Conservation (phyloP, 495 filamentous ascomycete genomes). For the Pseudomonodictys pantanalensis region DNA sequence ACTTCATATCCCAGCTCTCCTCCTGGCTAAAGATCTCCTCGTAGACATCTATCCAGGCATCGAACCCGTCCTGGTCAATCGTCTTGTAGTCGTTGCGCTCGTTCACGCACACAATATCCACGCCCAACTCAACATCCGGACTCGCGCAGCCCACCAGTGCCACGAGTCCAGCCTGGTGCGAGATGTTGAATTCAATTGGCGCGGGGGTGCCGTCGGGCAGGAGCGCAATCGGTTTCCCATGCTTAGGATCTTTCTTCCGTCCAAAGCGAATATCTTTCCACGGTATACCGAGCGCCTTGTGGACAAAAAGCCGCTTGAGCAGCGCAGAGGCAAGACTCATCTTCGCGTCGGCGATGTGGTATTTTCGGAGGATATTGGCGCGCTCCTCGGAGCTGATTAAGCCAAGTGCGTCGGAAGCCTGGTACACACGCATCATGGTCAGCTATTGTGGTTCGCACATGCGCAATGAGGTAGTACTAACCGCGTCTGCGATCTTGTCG, state of each 20-base stretch:
- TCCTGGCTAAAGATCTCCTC: conserved; percentile 66
- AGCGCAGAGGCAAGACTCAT: conserved; percentile 72
- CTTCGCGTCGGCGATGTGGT: conserved; percentile 61
- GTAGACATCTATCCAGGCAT: conserved; percentile 72
- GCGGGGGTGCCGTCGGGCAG: conserved; percentile 23
- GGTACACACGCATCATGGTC: background rate
- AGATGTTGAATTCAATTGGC: conserved; percentile 77
- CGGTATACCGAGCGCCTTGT: conserved; percentile 58
- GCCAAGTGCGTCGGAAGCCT: conserved; percentile 56
- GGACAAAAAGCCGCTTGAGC: conserved; percentile 73
- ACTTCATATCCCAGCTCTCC: conserved; percentile 60
- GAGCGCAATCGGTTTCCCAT: conserved; percentile 61
- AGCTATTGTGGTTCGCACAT: background rate
- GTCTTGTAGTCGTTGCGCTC: conserved; percentile 60
- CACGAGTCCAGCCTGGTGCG: conserved; percentile 80
- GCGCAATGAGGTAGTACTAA: background rate
- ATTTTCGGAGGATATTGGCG: conserved; percentile 53
- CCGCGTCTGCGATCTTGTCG: conserved; percentile 36
- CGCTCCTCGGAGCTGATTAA: conserved; percentile 56
- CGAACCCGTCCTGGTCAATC: conserved; percentile 54
- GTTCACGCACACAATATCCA: conserved; percentile 65
- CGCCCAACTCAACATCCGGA: conserved; percentile 33
- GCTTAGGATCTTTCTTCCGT: conserved; percentile 54
- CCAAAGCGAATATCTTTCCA: conserved; percentile 63
- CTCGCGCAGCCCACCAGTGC: conserved; percentile 52